These are phyloP conservation scores for Fusarium verticillioides DNA, from an alignment of 2,329 filamentous ascomycete species.

Conservation along the genomic window DNA sequence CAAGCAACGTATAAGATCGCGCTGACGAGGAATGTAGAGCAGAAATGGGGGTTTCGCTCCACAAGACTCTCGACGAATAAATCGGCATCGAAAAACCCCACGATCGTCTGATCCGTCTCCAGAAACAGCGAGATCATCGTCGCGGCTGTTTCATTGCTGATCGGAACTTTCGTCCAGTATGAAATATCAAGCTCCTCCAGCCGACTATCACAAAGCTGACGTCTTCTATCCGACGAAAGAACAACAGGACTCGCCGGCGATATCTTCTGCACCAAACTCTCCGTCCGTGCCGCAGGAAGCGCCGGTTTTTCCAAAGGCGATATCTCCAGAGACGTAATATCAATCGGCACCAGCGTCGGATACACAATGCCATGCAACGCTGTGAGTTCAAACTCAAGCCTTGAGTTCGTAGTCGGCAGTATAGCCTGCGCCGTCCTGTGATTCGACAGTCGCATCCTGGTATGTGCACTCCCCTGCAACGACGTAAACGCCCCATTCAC, in stretches of 20 bases:
- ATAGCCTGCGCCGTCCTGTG: background rate
- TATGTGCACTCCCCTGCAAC: background rate
- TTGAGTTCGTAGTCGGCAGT: background rate
- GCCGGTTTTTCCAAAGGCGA: background rate
- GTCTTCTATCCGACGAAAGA: background rate
- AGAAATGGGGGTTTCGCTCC: background rate
- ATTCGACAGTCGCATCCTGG: background rate
- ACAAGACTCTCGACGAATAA: background rate
- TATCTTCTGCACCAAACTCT: background rate
- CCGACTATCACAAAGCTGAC: background rate
- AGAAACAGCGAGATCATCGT: background rate
- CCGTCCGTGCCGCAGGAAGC: background rate
- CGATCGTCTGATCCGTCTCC: conserved; percentile 4
- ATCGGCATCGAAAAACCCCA: background rate
- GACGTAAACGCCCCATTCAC: background rate
- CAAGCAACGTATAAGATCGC: conserved; percentile 3
- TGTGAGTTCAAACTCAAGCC: conserved; percentile 7
- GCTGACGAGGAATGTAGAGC: conserved; percentile 4
- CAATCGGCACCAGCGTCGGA: conserved; percentile 1
- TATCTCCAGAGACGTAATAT: background rate
- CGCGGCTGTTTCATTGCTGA: background rate
- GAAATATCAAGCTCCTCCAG: background rate
- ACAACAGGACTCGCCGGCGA: background rate
- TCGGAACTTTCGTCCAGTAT: conserved; percentile 7
- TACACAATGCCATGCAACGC: background rate